Base-by-base conservation (phyloP, 495 filamentous ascomycete species). In the Podospora pseudocomata region DNA sequence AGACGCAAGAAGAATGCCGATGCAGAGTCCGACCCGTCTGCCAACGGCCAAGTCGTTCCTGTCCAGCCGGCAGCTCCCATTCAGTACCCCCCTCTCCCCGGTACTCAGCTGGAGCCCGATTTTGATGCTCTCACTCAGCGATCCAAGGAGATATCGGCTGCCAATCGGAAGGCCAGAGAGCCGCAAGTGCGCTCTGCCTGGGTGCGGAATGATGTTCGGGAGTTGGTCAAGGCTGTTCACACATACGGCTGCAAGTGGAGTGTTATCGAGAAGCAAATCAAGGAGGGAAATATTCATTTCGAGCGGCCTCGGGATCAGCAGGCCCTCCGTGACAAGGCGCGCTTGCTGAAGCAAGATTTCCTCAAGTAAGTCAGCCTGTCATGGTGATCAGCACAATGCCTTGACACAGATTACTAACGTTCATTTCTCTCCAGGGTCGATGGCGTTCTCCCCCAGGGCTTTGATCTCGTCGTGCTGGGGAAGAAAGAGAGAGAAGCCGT, bases 301-400 rank as follows among this genome's bases (percentile, higher is more conserved):
- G 73, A 83, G 39, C 66, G 70, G 6, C 70, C 73, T 0, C 81
- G 87, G n/a, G 80, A 83, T 70, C 87, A 90, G 70, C 86, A 88
- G 59, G 84, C 82, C 26, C 74, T 91, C 20, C 89, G 88, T 34
- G 88, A 91, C 78, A 91, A 90, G 75, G 89, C 87, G 58, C 80
- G 87, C 9, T 82, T 88, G 66, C 72, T 91, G 64, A 90, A 89
- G 71, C 82, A 86, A 49, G 82, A 82, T 65, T 87, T 80, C 65
- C 75, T 90, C 4, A 86, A 85, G 84, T 88, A 78, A 75, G 84
- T 80, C 3, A 13, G 4, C 39, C 13, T 49, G 9, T 49, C 3
- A 49, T 13, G 39, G 39, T 13, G 2, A 49, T 13, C 9, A 11
- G 13, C 11, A 39, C 34, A 39, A 20, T 26, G 1, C 23, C 23